A percentile compares a stretch with the other conserved stretches of the same genome.
These are phyloP conservation scores for Pseudozyma sp. DNA, from an alignment of 1,284 basidiomycete species.

Conservation along the genomic window DNA sequence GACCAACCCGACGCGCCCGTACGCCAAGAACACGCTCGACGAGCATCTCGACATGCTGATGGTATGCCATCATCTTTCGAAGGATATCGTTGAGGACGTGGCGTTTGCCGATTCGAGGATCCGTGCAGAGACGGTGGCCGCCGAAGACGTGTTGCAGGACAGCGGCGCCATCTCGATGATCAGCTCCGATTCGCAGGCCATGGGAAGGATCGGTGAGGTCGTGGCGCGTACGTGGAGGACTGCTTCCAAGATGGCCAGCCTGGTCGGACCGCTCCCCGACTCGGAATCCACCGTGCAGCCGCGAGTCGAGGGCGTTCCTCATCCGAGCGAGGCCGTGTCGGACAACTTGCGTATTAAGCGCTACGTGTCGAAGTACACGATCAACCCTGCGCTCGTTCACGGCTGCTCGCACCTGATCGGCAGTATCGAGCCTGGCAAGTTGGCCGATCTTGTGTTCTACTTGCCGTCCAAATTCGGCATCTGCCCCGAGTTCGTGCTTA, in stretches of 20 bases:
- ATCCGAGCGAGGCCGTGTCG: slow-evolving; percentile 72
- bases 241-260: slow-evolving; percentile 89
- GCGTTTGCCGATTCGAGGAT: slow-evolving; percentile 98
- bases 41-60: slow-evolving; percentile 99
- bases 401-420: slow-evolving; percentile 90
- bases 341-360: slow-evolving; percentile 98
- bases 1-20: slow-evolving; percentile 96
- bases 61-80: slow-evolving; percentile 73
- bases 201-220: slow-evolving; percentile 95
- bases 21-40: slow-evolving; percentile 89
- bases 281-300: neutral
- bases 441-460: slow-evolving; percentile 96
- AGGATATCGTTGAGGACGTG: slow-evolving; percentile 81
- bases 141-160: slow-evolving; percentile 96
- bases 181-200: slow-evolving; percentile 93
- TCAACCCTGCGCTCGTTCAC: slow-evolving; percentile 96
- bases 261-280: slow-evolving; percentile 77
- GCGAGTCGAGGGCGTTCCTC: slow-evolving; percentile 6
- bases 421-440: slow-evolving; percentile 81
- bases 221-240: slow-evolving; percentile 94
- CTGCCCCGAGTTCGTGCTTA: slow-evolving; percentile 90
- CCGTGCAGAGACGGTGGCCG: slow-evolving; percentile 93
- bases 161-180: slow-evolving; percentile 94
- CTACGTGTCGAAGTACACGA: slow-evolving; percentile 95
- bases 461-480: slow-evolving; percentile 90